Evolutionary conservation across 257 asterid genomes (phyloP), one percentile per base, ranked within the genome.

Genomic region (Salvia miltiorrhiza): DNA sequence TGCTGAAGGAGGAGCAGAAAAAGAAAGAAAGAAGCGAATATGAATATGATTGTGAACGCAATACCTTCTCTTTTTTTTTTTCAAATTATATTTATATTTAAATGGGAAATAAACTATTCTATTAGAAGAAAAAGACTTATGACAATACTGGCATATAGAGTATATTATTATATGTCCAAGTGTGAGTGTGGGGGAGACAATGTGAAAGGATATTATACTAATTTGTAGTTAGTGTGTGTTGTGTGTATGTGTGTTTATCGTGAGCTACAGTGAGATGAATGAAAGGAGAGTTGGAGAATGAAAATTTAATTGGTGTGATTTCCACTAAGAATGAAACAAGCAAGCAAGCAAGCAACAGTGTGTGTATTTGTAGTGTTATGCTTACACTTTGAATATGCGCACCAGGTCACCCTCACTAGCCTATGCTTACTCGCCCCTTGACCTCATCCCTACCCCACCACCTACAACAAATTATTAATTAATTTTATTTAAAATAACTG

Each of bases 371-470:
- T 78, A 62, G 63, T 43, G 47, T 54, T 77, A 70, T 39, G 77
- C 50, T 79, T 66, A 41, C 67, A 61, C 56, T 67, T 79, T 81
- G 87, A 78, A 73, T 79, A 79, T 89, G 94, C 90, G 83, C 83
- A 80, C 82, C 86, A 86, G 60, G 84, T 83, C 89, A 81, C 84
- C 56, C 53, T 84, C 92, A 78, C 73, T 77, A 67, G 20, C 37
- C 70, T n/a, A 66, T 57, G 70, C 73, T 71, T 32, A 30, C 62
- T 69, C 19, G 67, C 69, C 37, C 57, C 57, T 63, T 70, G 35
- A 69, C 67, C 57, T 60, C 72, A 48, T 53, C 59, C 49, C 14
- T 6, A 30, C 5, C 55, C 28, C 28, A 4, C 32, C 32, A 12
- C 57, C 30, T 10, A n/a, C 50, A 9, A 21, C 12, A 23, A 17